Percentiles rank a stretch among this genome's conserved stretches.
Conservation (phyloP, 2,329 filamentous ascomycete genomes). For the Rutstroemia sp. region DNA sequence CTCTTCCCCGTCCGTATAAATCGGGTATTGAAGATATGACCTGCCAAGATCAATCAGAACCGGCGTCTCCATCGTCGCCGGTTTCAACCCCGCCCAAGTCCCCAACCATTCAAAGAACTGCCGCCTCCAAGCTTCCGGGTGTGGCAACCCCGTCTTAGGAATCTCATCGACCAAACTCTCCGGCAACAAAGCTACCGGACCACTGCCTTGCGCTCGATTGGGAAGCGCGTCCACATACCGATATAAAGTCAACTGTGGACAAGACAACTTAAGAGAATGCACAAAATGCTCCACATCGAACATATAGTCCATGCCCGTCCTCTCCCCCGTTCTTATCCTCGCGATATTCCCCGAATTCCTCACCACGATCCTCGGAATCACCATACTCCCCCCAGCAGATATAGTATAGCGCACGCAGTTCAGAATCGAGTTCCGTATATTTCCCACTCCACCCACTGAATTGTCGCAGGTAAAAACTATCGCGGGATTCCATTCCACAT, state of each 20-base stretch:
- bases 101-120: neutral
- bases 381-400: constrained; percentile 21
- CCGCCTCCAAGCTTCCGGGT: neutral
- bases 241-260: constrained; percentile 19
- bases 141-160: neutral
- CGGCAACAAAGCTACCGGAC: neutral
- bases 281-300: constrained; percentile 21
- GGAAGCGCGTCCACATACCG: constrained; percentile 3
- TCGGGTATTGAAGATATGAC: constrained; percentile 21
- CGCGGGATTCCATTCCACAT: constrained; percentile 19
- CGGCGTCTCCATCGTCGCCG: neutral
- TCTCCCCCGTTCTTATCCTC: constrained; percentile 11
- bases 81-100: neutral
- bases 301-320: constrained; percentile 19
- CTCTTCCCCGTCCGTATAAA: constrained; percentile 14
- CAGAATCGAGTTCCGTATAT: constrained; percentile 26
- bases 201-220: neutral
- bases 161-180: neutral
- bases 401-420: constrained; percentile 27
- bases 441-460: constrained; percentile 22
- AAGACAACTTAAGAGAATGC: constrained; percentile 18
- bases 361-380: constrained; percentile 61
- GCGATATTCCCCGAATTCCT: constrained; percentile 8
- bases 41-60: constrained; percentile 16
- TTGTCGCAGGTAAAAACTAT: constrained; percentile 23